Conservation (phyloP, 2,329 filamentous ascomycete genomes). For the Podosphaera fusca region DNA sequence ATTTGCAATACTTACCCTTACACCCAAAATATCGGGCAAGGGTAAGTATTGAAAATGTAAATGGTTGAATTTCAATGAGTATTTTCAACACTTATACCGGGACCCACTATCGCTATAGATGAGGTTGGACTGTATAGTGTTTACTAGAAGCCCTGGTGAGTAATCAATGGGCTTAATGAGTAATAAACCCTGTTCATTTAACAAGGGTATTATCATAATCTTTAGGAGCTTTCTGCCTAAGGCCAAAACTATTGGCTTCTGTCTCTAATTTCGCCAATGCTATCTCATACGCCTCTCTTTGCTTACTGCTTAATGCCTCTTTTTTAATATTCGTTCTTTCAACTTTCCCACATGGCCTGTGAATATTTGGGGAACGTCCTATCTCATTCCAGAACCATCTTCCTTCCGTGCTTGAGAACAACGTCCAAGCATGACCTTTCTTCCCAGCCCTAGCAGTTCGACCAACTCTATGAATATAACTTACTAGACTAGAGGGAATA, state of each 20-base stretch:
- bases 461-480: slow-evolving; percentile 80
- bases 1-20: no score
- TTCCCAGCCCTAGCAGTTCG: slow-evolving; percentile 69
- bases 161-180: no score
- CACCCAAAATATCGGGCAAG: no score
- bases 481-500: slow-evolving; percentile 54
- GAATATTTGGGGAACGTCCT: slow-evolving; percentile 29
- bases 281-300: slow-evolving; percentile 21
- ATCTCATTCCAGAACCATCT: slow-evolving; percentile 78
- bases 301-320: slow-evolving; percentile 19
- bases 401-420: slow-evolving; percentile 60
- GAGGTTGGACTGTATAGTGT: no score
- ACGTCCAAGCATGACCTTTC: slow-evolving; percentile 58
- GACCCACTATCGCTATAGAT: no score
- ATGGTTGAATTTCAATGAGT: no score
- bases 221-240: background rate
- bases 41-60: no score
- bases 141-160: no score
- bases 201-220: background rate
- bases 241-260: slow-evolving; percentile 4
- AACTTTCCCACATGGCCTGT: slow-evolving; percentile 21
- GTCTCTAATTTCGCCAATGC: slow-evolving; percentile 24
- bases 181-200: background rate
- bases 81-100: no score
- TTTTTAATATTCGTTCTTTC: slow-evolving; percentile 21